These are phyloP conservation scores for Aspergillus diversus DNA, from an alignment of 495 filamentous ascomycete genomes.

Conservation along the genomic window DNA sequence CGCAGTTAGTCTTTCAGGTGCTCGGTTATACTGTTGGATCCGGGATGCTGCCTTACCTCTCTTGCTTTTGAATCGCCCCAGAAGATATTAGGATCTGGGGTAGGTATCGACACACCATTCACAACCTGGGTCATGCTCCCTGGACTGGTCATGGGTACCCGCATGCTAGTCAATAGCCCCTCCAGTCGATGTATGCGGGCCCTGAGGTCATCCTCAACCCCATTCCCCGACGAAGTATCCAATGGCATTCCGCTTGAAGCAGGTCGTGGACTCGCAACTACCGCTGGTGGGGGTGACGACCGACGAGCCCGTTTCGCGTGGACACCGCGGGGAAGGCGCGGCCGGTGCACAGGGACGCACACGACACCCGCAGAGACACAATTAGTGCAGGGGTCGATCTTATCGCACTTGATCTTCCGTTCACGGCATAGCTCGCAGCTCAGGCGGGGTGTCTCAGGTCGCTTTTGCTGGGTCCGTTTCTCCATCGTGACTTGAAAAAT, in stretches of 20 bases:
- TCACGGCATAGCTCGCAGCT: conserved; percentile 33
- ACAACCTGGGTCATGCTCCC: not conserved
- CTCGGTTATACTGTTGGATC: not conserved
- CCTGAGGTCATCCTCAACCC: not conserved
- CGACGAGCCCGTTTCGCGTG: not conserved
- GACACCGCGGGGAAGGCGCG: conserved; percentile 18
- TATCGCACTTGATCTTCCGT: conserved; percentile 77
- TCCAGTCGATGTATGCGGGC: not conserved
- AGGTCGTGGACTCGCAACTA: not conserved
- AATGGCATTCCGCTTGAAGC: not conserved
- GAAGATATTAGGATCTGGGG: not conserved
- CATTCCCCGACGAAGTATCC: not conserved
- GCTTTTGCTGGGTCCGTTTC: not conserved
- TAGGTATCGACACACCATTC: not conserved
- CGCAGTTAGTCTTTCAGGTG: not conserved
- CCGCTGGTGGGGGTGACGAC: not conserved
- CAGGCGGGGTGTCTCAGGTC: conserved; percentile 21
- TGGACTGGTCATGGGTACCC: not conserved
- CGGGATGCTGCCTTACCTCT: not conserved
- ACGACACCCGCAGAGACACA: conserved; percentile 63
- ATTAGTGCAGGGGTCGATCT: conserved; percentile 68
- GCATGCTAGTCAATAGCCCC: not conserved
- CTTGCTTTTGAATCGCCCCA: not conserved
- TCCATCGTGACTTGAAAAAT: not conserved
- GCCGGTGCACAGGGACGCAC: conserved; percentile 48